phyloP scores from a whole-genome alignment of 768 basidiomycete species.

The Pleurotus djamor region DNA sequence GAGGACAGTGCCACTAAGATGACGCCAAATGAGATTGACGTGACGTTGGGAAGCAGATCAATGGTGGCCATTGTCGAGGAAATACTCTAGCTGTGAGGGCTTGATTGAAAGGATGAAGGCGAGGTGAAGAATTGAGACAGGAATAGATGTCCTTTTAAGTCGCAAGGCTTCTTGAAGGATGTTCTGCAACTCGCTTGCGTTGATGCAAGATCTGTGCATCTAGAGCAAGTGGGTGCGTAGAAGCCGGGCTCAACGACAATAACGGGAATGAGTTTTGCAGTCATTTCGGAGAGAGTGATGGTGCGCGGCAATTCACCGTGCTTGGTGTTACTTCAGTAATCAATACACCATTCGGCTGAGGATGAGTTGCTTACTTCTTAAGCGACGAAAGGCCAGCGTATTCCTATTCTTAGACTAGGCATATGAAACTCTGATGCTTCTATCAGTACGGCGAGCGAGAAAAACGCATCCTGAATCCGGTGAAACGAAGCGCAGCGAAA shows the following conservation, averaged over 20 bases:
- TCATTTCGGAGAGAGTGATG: neutral
- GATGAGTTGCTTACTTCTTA: too few relatives aligned
- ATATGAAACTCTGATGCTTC: too few relatives aligned
- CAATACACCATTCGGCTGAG: neutral
- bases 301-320: neutral
- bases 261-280: neutral
- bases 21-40: slow-evolving; percentile 2
- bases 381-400: too few relatives aligned
- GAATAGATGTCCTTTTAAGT: slow-evolving; percentile 6
- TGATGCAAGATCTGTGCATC: neutral
- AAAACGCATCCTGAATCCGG: too few relatives aligned
- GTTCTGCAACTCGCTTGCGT: neutral
- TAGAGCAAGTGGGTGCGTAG: neutral
- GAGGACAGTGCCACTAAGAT: slow-evolving; percentile 4
- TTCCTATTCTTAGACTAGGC: too few relatives aligned
- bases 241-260: neutral
- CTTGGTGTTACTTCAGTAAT: neutral
- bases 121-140: slow-evolving; percentile 7
- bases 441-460: too few relatives aligned
- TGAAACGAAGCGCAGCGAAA: too few relatives aligned
- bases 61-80: slow-evolving; percentile 5
- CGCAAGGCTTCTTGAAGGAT: neutral
- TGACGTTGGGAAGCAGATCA: slow-evolving; percentile 4
- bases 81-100: neutral
- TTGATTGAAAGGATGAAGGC: slow-evolving; percentile 3